phyloP scores from a whole-genome alignment of 2,329 filamentous ascomycete species.

The Exserohilum turcica region DNA sequence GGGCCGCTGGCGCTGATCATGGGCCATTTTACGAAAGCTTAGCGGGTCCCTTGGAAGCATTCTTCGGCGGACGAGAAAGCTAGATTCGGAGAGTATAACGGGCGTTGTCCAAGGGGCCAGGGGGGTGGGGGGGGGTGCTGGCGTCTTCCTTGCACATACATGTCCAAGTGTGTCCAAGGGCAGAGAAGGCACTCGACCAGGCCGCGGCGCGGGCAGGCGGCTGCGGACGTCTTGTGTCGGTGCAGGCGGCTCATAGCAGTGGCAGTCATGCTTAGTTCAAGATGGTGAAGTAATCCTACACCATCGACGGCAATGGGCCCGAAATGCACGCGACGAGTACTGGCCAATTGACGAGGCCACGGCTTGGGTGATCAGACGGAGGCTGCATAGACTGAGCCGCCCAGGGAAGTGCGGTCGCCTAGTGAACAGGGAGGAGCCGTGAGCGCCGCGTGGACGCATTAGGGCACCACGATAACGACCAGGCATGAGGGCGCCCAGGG shows the following conservation, averaged over 20 bases:
- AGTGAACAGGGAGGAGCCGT: conserved; percentile 23
- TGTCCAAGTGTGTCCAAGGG: conserved; percentile 4
- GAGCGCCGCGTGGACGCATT: conserved; percentile 36
- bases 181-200: conserved; percentile 1
- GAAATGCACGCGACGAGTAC: conserved; percentile 15
- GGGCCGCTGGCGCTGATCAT: conserved; percentile 42
- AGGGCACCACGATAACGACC: conserved; percentile 22
- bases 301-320: conserved; percentile 12
- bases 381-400: conserved; percentile 23
- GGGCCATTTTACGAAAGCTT: conserved; percentile 35
- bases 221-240: background rate
- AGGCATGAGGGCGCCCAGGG: conserved; percentile 16
- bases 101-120: conserved; percentile 4
- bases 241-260: conserved; percentile 7
- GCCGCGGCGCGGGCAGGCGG: background rate
- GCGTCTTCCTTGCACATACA: conserved; percentile 1
- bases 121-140: background rate
- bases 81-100: conserved; percentile 12
- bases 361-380: conserved; percentile 11
- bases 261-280: conserved; percentile 11
- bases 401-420: conserved; percentile 11
- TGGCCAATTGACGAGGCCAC: conserved; percentile 18
- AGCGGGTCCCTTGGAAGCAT: conserved; percentile 32
- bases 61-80: conserved; percentile 10
- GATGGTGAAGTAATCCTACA: conserved; percentile 29